These are phyloP conservation scores for Discostella pseudostelligera DNA, from an alignment of 108 stramenopile genomes.

Conservation along the genomic window DNA sequence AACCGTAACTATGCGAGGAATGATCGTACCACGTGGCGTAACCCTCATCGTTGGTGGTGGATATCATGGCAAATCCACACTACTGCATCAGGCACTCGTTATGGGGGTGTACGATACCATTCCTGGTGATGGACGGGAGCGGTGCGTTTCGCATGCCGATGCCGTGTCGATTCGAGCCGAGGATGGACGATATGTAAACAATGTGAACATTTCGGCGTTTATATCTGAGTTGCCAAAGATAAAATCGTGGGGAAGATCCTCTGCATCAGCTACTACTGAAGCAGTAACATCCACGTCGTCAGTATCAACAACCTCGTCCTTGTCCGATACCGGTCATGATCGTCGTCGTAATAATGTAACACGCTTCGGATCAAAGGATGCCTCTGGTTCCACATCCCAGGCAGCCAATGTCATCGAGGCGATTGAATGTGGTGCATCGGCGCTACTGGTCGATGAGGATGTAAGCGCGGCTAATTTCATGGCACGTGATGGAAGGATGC, in stretches of 20 bases:
- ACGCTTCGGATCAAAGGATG: conserved; percentile 82
- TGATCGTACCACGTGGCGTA: conserved; percentile 83
- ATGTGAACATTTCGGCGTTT: conserved; percentile 88
- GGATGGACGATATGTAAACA: conserved; percentile 91
- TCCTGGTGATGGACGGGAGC: conserved; percentile 89
- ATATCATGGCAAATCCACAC: conserved; percentile 96
- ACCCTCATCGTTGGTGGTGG: conserved; percentile 95
- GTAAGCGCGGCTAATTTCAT: conserved; percentile 96
- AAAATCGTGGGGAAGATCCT: neutral
- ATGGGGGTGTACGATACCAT: conserved; percentile 90
- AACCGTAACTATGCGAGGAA: conserved; percentile 61
- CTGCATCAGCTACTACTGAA: no score
- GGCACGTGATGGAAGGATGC: conserved; percentile 93
- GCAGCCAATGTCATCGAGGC: conserved; percentile 92
- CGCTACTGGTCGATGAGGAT: conserved; percentile 93
- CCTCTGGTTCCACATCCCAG: conserved; percentile 90
- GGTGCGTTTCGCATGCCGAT: conserved; percentile 70
- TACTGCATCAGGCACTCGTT: conserved; percentile 69
- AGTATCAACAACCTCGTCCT: conserved; percentile 39
- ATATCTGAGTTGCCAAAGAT: conserved; percentile 82
- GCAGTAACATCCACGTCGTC: conserved; percentile 28
- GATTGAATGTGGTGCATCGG: conserved; percentile 79
- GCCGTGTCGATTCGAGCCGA: conserved; percentile 90
- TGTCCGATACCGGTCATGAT: no score
- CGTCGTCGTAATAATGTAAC: conserved; percentile 1